These are phyloP conservation scores for Starmerella geochares DNA, from an alignment of 805 yeast species.

Conservation along the genomic window DNA sequence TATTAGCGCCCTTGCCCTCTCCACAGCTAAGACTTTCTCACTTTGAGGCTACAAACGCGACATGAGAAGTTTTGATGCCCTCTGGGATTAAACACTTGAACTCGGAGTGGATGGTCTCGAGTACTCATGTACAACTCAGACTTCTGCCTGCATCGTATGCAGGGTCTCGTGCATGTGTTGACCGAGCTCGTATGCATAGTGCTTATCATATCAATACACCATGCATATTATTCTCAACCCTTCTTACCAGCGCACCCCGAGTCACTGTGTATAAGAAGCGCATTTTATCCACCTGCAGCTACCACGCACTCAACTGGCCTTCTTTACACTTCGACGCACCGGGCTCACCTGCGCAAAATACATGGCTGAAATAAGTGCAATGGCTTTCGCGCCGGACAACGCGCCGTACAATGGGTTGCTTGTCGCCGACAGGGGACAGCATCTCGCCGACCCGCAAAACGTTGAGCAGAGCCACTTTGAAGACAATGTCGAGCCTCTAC, in stretches of 20 bases:
- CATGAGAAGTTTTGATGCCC: too few species aligned
- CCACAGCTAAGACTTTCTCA: too few species aligned
- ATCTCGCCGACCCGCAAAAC: neutral
- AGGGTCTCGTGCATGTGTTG: neutral
- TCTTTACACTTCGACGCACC: too few species aligned
- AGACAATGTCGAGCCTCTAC: neutral
- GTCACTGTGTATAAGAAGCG: neutral
- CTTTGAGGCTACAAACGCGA: too few species aligned
- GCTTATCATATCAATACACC: neutral
- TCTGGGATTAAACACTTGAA: too few species aligned
- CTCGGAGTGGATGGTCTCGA: too few species aligned
- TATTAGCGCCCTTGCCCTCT: neutral
- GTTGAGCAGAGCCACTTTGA: neutral
- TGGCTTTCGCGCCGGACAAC: neutral
- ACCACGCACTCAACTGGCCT: neutral
- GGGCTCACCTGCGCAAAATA: too few species aligned
- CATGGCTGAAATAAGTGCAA: neutral
- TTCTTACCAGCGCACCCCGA: neutral
- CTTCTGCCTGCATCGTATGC: neutral
- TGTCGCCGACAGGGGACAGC: neutral
- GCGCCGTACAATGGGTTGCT: neutral
- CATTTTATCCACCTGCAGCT: too few species aligned
- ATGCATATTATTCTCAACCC: neutral
- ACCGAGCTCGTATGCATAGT: neutral
- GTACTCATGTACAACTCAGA: too few species aligned